Conservation (phyloP, 2,329 filamentous ascomycete species). For the Boeremia exigua region DNA sequence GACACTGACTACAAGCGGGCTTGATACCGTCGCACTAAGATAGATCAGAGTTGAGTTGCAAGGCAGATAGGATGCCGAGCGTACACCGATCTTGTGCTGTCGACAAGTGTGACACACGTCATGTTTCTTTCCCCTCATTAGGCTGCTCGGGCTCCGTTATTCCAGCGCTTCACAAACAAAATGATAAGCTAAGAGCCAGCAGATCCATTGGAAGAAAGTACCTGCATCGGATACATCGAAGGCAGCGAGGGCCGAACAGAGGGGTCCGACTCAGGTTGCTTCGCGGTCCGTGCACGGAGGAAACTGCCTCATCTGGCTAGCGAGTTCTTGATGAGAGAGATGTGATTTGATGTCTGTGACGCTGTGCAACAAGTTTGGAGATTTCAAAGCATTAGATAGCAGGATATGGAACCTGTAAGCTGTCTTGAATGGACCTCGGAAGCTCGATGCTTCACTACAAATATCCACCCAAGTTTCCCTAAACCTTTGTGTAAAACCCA, state of each 20-base stretch:
- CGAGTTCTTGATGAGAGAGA: neutral
- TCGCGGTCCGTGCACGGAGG: neutral
- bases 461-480: neutral
- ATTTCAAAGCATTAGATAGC: constrained; percentile 9
- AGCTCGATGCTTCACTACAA: neutral
- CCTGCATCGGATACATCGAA: too few species aligned
- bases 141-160: neutral
- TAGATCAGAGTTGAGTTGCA: neutral
- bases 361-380: neutral
- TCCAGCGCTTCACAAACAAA: neutral
- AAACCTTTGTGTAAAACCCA: neutral
- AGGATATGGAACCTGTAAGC: neutral
- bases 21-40: constrained; percentile 4
- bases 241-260: too few species aligned
- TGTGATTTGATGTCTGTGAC: neutral
- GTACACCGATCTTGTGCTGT: constrained; percentile 10
- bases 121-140: constrained; percentile 8
- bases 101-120: constrained; percentile 8
- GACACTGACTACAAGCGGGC: constrained; percentile 3
- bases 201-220: too few species aligned
- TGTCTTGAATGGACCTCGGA: neutral
- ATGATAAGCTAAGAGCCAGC: too few species aligned
- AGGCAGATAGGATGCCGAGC: neutral
- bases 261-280: too few species aligned
- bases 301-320: constrained; percentile 1